Evolutionary conservation across 345 rosid genomes (phyloP), one percentile per base, ranked within the genome.

Genomic region (Luvunga scandens): DNA sequence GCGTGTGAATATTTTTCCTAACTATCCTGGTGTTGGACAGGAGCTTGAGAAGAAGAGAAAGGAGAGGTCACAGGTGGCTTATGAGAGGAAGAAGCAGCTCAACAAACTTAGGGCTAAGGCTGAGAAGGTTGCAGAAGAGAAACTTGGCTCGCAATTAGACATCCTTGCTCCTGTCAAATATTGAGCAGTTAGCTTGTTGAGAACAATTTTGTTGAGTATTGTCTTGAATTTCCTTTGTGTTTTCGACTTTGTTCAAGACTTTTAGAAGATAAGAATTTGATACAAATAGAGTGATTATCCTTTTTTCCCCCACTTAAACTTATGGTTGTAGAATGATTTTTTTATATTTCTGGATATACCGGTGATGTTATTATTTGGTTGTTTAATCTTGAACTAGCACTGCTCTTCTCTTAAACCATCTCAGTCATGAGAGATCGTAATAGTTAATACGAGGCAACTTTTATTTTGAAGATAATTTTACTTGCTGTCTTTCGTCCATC

Each of bases 11-110:
- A 61, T 61, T 18, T n/a, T 80, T 48, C 27, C 18, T 60, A 36
- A 50, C 71, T 22, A 18, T 13, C 19, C 7, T 4, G 2, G 45
- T 19, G 16, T 39, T 2, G 50, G 12, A 9, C 84, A 90, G 98
- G 98, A 94, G 73, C 84, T 92, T 5, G 98, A 94, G 89, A 85
- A 82, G 67, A 92, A 89, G 95, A 92, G 97, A 78, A 92, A 94
- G 88, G 97, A 92, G 69, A 92, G 85, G 81, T 68, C 94, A 68
- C 89, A 88, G 82, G 78, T 87, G 31, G 78, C 68, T 2, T 94
- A 92, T 38, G 94, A 94, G 85, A 86, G 92, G 82, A 94, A 87
- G 89, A 94, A 94, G 89, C 94, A 91, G 78, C 77, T 94, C 75
- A 86, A 69, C 80, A 94, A 92, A 72, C 91, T 94, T 61, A 88